Evolutionary conservation across 768 basidiomycete genomes (phyloP), one percentile per base, ranked within the genome.

Genomic region (Pisolithus marmoratus): DNA sequence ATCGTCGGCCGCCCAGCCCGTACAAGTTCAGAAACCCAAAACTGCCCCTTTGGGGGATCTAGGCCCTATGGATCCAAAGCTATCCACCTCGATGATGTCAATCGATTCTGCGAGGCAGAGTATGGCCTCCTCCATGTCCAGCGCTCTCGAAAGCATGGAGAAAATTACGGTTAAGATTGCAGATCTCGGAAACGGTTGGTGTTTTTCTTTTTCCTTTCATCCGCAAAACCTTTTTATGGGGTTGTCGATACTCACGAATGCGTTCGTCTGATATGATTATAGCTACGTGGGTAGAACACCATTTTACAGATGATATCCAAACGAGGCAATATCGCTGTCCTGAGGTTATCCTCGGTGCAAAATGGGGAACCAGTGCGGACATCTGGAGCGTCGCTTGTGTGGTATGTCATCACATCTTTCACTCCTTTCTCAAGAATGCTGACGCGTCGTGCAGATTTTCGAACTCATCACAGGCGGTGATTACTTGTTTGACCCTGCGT

Each of bases 241-340:
- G 7, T 40, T 27, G n/a, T 36, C 1, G 38, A 31, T 44, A 12
- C 46, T 54, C 47, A 54, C 17, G 46, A 36, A 34, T 36, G 14
- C 51, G 37, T 43, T 52, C 47, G 34, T 44, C 8, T 50, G 17
- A 40, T 52, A 50, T 40, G 43, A 45, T 44, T 49, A 12, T 53
- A 67, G 89, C 89, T 9, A 91, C 89, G 1, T 90, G 89, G 89
- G 82, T 82, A 27, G 90, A 95, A 62, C 90, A 97, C 58, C 96
- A 98, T 65, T 99, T 98, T 58, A 98, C 96, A 40, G 95, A 99
- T 70, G 96, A 97, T 62, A 98, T 97, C 60, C 89, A 98, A 72
- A 99, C 96, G 24, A 74, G 95, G 62, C 96, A 98, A 63, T 98
- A 98, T 67, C 83, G 96, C 24, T 93, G 91, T 74, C 95, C 96